Percentiles rank a stretch among this genome's conserved stretches.
Conservation (phyloP, 169 alveolate genomes). For the Eimeria sp. region DNA sequence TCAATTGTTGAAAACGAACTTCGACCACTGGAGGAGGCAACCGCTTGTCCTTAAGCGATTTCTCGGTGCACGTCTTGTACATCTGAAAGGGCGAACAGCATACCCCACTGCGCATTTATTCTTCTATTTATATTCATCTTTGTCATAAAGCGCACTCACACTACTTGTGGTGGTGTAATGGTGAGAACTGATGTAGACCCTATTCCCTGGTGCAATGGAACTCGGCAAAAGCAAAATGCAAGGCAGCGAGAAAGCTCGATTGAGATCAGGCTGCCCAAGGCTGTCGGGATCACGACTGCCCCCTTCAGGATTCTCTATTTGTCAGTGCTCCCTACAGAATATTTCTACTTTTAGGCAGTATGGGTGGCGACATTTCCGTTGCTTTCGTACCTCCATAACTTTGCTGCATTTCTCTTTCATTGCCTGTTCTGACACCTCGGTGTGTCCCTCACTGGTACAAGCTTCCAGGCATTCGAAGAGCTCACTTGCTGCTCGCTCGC, state of each 20-base stretch:
- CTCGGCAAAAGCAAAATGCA: neutral
- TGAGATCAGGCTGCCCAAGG: neutral
- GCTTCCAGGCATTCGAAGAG: constrained; percentile 23
- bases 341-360: neutral
- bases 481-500: constrained; percentile 25
- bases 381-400: constrained; percentile 11
- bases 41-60: constrained; percentile 28
- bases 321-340: neutral
- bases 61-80: constrained; percentile 45
- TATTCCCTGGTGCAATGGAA: neutral
- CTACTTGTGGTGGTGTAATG: neutral
- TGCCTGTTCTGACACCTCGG: neutral
- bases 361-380: neutral
- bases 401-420: constrained; percentile 18
- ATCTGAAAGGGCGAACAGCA: neutral
- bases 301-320: neutral
- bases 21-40: constrained; percentile 9
- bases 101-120: neutral
- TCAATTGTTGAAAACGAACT: neutral
- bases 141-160: neutral
- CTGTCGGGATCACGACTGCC: neutral
- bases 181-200: neutral
- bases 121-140: neutral
- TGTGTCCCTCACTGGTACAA: constrained; percentile 8
- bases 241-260: neutral